Conservation (phyloP, 163 green algal genomes). For the Coccomyxa subellipsoidea region DNA sequence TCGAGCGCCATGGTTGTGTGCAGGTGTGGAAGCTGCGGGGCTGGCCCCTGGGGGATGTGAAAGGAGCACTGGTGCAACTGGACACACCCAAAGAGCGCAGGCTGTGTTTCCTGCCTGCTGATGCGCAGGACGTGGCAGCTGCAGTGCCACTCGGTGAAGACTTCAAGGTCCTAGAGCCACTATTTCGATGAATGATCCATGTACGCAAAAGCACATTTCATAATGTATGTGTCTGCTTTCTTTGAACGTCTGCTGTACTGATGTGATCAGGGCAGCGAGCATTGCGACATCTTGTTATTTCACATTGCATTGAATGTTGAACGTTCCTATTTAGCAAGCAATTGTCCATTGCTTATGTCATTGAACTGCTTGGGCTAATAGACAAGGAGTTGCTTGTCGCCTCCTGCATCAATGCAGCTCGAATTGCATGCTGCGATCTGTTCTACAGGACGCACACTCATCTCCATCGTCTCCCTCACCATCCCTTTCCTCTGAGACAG, state of each 20-base stretch:
- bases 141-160: not conserved
- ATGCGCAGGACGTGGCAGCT: not conserved
- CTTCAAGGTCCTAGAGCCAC: constrained; percentile 1
- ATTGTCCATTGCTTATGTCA: too few relatives aligned
- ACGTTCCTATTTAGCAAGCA: too few relatives aligned
- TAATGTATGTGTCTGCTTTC: too few relatives aligned
- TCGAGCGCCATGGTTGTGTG: too few relatives aligned
- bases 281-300: too few relatives aligned
- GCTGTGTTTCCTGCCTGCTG: constrained; percentile 5
- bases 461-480: not conserved
- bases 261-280: too few relatives aligned
- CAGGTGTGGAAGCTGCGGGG: constrained; percentile 31
- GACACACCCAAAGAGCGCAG: constrained; percentile 7
- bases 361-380: too few relatives aligned
- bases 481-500: not conserved
- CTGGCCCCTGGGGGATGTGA: constrained; percentile 2
- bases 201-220: too few relatives aligned
- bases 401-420: too few relatives aligned
- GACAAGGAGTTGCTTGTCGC: too few relatives aligned
- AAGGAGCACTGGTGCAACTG: constrained; percentile 28
- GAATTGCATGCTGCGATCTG: not conserved
- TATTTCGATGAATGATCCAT: constrained; percentile 11
- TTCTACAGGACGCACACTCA: not conserved
- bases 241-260: too few relatives aligned
- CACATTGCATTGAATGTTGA: too few relatives aligned